These are phyloP conservation scores for Decorospora gaudefroyi DNA, from an alignment of 2,329 filamentous ascomycete species.

Conservation along the genomic window DNA sequence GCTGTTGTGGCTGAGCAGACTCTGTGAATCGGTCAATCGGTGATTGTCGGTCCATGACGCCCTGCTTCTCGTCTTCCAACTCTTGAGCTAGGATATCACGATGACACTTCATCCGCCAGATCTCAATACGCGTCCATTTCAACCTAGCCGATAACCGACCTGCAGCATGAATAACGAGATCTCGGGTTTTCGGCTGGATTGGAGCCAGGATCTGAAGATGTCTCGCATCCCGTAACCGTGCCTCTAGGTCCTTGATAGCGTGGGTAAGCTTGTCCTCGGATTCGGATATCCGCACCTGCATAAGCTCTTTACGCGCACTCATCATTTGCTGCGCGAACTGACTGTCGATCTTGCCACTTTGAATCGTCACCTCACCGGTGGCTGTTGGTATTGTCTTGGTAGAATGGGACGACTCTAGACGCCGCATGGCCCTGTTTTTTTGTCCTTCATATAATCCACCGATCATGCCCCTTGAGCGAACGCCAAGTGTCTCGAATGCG, in stretches of 20 bases:
- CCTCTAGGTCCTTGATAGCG: constrained; percentile 77
- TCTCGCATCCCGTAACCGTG: constrained; percentile 82
- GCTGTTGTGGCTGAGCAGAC: constrained; percentile 24
- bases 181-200: constrained; percentile 86
- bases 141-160: constrained; percentile 83
- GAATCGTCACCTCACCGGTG: constrained; percentile 73
- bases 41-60: constrained; percentile 34
- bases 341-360: constrained; percentile 73
- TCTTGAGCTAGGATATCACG: constrained; percentile 85
- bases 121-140: constrained; percentile 92
- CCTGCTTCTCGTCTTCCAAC: constrained; percentile 73
- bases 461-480: constrained; percentile 85
- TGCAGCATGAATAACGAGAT: constrained; percentile 82
- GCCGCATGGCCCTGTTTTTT: constrained; percentile 69
- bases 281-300: constrained; percentile 81
- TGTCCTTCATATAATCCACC: constrained; percentile 86
- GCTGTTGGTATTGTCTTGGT: constrained; percentile 68
- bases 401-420: constrained; percentile 64
- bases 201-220: constrained; percentile 88
- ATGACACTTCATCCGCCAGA: constrained; percentile 90
- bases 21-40: constrained; percentile 34
- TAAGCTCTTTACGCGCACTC: constrained; percentile 77
- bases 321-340: constrained; percentile 87
- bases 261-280: constrained; percentile 76
- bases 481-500: constrained; percentile 87